Base-by-base conservation (phyloP, 2,329 filamentous ascomycete species). In the Acephala macrosclerotiorum region DNA sequence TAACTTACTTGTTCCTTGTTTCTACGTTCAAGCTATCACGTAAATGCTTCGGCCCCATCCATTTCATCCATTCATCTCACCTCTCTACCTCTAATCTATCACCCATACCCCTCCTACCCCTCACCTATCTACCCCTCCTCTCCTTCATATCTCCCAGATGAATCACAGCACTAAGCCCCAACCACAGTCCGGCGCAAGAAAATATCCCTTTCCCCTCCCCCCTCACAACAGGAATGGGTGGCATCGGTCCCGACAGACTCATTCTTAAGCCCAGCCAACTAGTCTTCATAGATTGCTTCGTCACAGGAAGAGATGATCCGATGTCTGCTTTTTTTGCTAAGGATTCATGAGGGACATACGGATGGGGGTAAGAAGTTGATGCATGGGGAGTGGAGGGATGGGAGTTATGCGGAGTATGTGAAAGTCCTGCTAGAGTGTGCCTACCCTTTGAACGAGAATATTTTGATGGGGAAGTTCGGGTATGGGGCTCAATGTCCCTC, bases 341-440 rank as follows among this genome's bases (percentile, higher is more conserved):
- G 77, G 25, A 57, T 77, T 22, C 72, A 71, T 42, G 74, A 75
- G 8, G 79, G 78, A 6, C 40, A 40, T 1, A 73, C 58, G 7
- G 64, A 70, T 0, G 70, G 66, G 12, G 69, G 67, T 66, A 70
- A 66, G 60, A 75, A 72, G 66, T 70, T 80, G 45, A 73, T 73
- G 61, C 63, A 61, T 11, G 75, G 74, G 3, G 73, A 75, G 36
- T 81, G 77, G 78, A 68, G 72, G 51, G 66, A 77, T 61, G 76
- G 74, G 0, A 70, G 68, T 1, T 75, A 72, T 29, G 78, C 79
- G 9, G 76, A 80, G 69, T 78, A 77, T 61, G 72, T 69, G 6
- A 75, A 71, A 56, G 70, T 75, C 1, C 78, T 79, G 18, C 64
- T 80, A 4, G 79, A 81, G 67, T 80, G 79, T 64, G 73, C 70